Percentiles rank a stretch among this genome's conserved stretches.
These are phyloP conservation scores for Samsoniella hepiali DNA, from an alignment of 2,329 filamentous ascomycete species.

Conservation along the genomic window DNA sequence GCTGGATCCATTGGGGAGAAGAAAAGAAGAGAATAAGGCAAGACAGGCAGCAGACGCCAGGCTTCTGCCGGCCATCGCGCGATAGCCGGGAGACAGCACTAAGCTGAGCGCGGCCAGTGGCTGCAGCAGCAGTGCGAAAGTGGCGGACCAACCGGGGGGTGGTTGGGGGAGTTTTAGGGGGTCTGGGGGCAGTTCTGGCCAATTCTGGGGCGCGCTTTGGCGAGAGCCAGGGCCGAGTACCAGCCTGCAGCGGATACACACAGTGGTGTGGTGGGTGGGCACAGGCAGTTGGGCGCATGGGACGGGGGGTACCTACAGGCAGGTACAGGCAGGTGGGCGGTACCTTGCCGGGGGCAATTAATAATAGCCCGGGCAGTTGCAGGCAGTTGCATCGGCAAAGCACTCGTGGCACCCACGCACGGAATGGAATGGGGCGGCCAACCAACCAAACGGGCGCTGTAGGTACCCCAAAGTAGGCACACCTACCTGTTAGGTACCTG, in stretches of 20 bases:
- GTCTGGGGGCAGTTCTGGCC: background rate
- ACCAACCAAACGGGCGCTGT: no score
- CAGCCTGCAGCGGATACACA: background rate
- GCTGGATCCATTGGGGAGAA: background rate
- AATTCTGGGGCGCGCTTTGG: constrained; percentile 1
- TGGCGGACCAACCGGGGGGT: no score
- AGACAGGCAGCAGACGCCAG: background rate
- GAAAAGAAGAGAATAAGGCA: background rate
- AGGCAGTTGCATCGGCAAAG: no score
- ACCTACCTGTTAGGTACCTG: no score
- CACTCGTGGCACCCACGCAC: no score
- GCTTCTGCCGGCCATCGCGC: constrained; percentile 11
- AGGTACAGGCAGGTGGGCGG: no score
- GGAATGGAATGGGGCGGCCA: no score
- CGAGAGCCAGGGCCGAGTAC: constrained; percentile 12
- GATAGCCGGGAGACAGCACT: constrained; percentile 7
- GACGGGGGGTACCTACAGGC: no score
- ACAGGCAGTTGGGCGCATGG: background rate
- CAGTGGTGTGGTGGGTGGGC: background rate
- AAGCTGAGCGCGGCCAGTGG: background rate
- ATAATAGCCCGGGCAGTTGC: background rate
- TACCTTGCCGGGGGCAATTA: background rate
- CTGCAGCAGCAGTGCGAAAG: background rate
- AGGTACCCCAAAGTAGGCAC: no score
- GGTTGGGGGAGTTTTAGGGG: no score